These are phyloP conservation scores for Penicillium polonicum DNA, from an alignment of 2,329 filamentous ascomycete genomes.

Conservation along the genomic window DNA sequence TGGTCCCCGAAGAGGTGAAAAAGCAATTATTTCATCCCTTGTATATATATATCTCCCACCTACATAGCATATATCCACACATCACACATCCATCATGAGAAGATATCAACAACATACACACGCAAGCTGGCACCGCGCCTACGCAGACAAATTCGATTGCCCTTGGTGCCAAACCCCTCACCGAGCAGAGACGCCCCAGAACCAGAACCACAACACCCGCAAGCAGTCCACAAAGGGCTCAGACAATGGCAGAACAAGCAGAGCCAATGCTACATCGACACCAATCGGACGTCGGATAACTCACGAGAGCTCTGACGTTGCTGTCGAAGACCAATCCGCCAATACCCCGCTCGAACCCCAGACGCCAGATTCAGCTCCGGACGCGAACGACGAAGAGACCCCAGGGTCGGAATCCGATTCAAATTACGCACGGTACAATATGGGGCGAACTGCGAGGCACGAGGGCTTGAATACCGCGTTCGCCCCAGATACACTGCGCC, in stretches of 20 bases:
- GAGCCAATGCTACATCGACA: not conserved
- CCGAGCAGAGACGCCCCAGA: not conserved
- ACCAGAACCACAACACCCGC: not conserved
- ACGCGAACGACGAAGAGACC: not conserved
- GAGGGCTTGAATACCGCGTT: not conserved
- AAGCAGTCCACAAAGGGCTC: not conserved
- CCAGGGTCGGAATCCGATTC: not conserved
- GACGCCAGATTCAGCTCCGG: not conserved
- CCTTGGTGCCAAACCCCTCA: slow-evolving; percentile 6
- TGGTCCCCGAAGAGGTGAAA: not conserved
- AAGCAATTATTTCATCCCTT: not conserved
- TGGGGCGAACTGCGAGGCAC: not conserved
- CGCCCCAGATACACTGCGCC: not conserved
- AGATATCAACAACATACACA: slow-evolving; percentile 12
- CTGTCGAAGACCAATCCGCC: not conserved
- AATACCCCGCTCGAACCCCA: not conserved
- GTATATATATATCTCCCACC: not conserved
- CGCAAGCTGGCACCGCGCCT: slow-evolving; percentile 10
- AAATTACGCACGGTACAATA: not conserved
- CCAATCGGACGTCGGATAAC: not conserved
- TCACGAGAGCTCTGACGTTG: not conserved
- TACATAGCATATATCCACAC: not conserved
- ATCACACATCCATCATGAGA: not conserved
- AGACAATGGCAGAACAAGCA: not conserved
- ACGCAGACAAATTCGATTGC: slow-evolving; percentile 5